Conservation (phyloP, 2,329 filamentous ascomycete genomes). For the Boeremia lycopersici region DNA sequence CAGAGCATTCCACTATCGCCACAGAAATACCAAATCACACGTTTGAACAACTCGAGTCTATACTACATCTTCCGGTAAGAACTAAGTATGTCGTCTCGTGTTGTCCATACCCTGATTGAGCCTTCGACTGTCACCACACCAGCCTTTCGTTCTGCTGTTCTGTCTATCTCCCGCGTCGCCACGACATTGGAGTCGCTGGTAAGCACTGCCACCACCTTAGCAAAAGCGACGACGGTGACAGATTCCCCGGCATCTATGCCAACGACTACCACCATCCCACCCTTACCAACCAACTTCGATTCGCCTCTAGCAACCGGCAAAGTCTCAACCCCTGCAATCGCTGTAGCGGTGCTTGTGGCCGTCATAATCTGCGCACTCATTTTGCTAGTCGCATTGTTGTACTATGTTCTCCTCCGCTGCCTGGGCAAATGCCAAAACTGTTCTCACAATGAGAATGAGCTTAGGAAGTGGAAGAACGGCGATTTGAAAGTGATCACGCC, state of each 20-base stretch:
- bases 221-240: background rate
- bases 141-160: background rate
- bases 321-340: background rate
- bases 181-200: background rate
- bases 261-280: background rate
- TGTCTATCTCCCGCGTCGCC: background rate
- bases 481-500: background rate
- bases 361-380: background rate
- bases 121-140: background rate
- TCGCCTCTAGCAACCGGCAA: background rate
- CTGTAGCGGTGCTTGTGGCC: background rate
- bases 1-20: background rate
- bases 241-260: background rate
- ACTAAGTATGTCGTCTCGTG: background rate
- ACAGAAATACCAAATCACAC: background rate
- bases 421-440: background rate
- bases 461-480: constrained; percentile 1
- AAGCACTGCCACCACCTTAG: background rate
- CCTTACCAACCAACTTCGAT: background rate
- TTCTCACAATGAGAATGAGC: background rate
- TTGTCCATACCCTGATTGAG: background rate
- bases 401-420: constrained; percentile 1
- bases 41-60: background rate
- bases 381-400: background rate
- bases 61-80: background rate